A percentile compares a stretch with the other conserved stretches of the same genome.
These are phyloP conservation scores for Tilletia walkeri DNA, from an alignment of 1,284 basidiomycete species.

Conservation along the genomic window DNA sequence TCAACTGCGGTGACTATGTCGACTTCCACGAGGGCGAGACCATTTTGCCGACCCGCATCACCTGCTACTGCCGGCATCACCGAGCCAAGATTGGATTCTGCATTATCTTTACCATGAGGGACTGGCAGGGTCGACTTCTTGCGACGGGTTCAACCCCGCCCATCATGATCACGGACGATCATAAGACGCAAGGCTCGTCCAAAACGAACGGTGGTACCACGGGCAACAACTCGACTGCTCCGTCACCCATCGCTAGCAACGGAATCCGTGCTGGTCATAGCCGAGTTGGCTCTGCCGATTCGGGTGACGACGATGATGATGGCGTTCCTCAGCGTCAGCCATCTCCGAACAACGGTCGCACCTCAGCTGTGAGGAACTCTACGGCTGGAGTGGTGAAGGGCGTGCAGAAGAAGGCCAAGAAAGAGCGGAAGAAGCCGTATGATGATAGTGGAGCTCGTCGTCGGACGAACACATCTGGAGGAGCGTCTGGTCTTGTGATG, in stretches of 20 bases:
- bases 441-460: slow-evolving; percentile 1
- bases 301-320: slow-evolving; percentile 11
- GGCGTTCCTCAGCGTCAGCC: background rate
- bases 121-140: slow-evolving; percentile 75
- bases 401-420: slow-evolving; percentile 15
- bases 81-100: slow-evolving; percentile 93
- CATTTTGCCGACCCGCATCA: slow-evolving; percentile 87
- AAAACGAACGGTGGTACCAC: background rate
- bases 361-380: background rate
- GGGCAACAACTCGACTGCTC: background rate
- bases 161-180: slow-evolving; percentile 95
- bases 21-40: slow-evolving; percentile 85
- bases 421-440: slow-evolving; percentile 16
- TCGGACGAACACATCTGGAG: background rate
- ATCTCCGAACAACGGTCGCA: background rate
- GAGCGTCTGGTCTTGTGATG: background rate
- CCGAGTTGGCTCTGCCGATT: slow-evolving; percentile 7
- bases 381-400: slow-evolving; percentile 6
- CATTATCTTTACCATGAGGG: slow-evolving; percentile 83
- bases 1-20: slow-evolving; percentile 89
- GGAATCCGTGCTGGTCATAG: slow-evolving; percentile 1
- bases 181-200: slow-evolving; percentile 67
- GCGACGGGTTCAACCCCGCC: slow-evolving; percentile 81
- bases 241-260: slow-evolving; percentile 7
- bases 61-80: slow-evolving; percentile 98